A percentile compares a stretch with the other conserved stretches of the same genome.
Conservation (phyloP, 805 yeast species). For the Teunomyces pallodes region DNA sequence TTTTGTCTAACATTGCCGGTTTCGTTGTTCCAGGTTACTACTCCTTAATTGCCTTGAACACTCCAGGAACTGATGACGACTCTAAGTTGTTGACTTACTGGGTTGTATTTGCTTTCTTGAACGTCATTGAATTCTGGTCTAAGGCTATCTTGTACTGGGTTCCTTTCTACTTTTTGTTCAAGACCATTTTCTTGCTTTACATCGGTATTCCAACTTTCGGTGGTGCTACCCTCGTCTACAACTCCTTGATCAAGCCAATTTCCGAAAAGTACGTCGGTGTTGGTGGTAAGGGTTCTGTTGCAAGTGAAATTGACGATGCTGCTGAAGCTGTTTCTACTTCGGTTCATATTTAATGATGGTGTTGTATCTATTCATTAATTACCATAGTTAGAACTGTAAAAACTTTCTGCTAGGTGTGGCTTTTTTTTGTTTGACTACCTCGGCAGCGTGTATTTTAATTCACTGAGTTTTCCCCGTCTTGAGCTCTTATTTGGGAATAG, state of each 20-base stretch:
- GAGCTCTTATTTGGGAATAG: background rate
- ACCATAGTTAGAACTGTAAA: too few relatives aligned
- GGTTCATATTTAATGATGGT: background rate
- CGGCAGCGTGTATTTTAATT: background rate
- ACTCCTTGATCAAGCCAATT: slow-evolving; percentile 64
- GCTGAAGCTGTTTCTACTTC: slow-evolving; percentile 41
- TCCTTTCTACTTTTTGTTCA: slow-evolving; percentile 94
- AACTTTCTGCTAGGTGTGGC: too few relatives aligned
- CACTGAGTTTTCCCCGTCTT: background rate
- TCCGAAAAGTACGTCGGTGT: slow-evolving; percentile 38
- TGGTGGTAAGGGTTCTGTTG: slow-evolving; percentile 22
- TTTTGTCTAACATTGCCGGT: slow-evolving; percentile 89
- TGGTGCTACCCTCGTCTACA: slow-evolving; percentile 79
- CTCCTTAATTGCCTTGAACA: slow-evolving; percentile 80
- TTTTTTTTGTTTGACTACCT: background rate
- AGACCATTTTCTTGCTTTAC: slow-evolving; percentile 83
- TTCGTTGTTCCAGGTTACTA: slow-evolving; percentile 87
- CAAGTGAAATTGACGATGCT: slow-evolving; percentile 47
- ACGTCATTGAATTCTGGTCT: slow-evolving; percentile 94
- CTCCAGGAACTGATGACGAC: slow-evolving; percentile 70
- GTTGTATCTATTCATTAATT: background rate
- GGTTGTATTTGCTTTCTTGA: slow-evolving; percentile 95
- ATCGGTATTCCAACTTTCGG: slow-evolving; percentile 84
- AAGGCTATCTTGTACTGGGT: slow-evolving; percentile 89
- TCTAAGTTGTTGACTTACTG: slow-evolving; percentile 89